A percentile compares a stretch with the other conserved stretches of the same genome.
Conservation (phyloP, 495 filamentous ascomycete species). For the Cenococcum geophilum region DNA sequence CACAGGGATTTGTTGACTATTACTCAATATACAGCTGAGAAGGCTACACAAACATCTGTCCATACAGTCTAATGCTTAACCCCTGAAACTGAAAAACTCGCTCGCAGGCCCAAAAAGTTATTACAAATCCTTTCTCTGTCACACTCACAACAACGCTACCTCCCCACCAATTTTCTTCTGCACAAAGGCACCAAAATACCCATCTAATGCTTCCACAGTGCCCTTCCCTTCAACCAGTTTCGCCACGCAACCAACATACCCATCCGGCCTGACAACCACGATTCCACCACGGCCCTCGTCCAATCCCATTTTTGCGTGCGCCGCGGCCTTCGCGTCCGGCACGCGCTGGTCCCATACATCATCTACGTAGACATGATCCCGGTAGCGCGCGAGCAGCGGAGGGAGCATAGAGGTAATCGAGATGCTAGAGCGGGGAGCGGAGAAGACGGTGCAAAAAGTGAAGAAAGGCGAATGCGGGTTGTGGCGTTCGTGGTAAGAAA, state of each 20-base stretch:
- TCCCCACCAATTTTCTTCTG: constrained; percentile 31
- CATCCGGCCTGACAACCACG: constrained; percentile 78
- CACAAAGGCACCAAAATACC: constrained; percentile 67
- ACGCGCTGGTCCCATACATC: constrained; percentile 69
- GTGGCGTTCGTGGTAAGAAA: constrained; percentile 74
- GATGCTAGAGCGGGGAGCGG: constrained; percentile 54
- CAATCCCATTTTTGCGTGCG: constrained; percentile 83
- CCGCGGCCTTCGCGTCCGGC: constrained; percentile 61
- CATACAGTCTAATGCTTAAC: too few species aligned
- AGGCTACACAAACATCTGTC: too few species aligned
- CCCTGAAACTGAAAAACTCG: too few species aligned
- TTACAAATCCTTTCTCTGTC: not conserved
- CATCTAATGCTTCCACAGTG: constrained; percentile 75
- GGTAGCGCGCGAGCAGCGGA: constrained; percentile 52
- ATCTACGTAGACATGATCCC: constrained; percentile 80
- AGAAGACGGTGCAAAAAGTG: constrained; percentile 68
- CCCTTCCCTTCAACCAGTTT: constrained; percentile 65
- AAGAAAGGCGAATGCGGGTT: constrained; percentile 79
- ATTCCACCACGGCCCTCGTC: constrained; percentile 67
- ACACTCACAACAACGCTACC: constrained; percentile 20
- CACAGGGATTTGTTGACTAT: too few species aligned
- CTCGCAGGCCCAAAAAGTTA: too few species aligned
- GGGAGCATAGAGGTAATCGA: constrained; percentile 63
- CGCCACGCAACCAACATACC: constrained; percentile 73
- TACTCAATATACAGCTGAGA: too few species aligned